Evolutionary conservation across 805 yeast species (phyloP), one percentile per base, ranked within the genome.

Genomic region (Lipomyces mesembrius): DNA sequence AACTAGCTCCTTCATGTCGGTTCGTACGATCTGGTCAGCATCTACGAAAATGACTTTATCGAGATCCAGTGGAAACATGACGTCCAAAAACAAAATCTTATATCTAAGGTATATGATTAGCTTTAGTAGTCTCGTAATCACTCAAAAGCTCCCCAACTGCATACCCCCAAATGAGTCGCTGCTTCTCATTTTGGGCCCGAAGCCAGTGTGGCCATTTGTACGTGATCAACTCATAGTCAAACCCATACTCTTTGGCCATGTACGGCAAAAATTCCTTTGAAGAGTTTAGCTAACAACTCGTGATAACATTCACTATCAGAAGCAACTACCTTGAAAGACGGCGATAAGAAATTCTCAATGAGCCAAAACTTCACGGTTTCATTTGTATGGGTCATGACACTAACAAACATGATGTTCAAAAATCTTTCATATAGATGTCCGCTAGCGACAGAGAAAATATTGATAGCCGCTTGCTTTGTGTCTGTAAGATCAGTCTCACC

Each of bases 181-280:
- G 92, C 73, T 86, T 86, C 71, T 89, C 94, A 49, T 88, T 77
- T 78, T 94, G 98, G 2, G 83, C 83, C 60, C 93, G 83, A 25
- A 94, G 80, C 97, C 98, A 94, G 9, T 81, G 77, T 14, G 99
- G 99, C 99, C 99, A 94, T 69, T 89, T 88, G 77, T 90, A 94
- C 0, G 89, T 85, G n/a, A 95, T 81, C 57, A 92, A 77, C 73
- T 92, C 94, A 74, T 88, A 90, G 59, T 88, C 83, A 74, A 91
- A 89, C 0, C 86, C 85, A 74, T 84, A 85, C 62, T 83, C 75
- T 20, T 79, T 76, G 0, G 96, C 88, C 63, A 91, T 74, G 17
- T 74, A 70, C 0, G 91, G 90, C n/a, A 91, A 74, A 59, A 86
- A 83, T 35, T 79, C 74, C 74, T 60, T 29, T 5, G n/a, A 7